These are phyloP conservation scores for Camelina neglecta DNA, from an alignment of 345 rosid species.

Conservation along the genomic window DNA sequence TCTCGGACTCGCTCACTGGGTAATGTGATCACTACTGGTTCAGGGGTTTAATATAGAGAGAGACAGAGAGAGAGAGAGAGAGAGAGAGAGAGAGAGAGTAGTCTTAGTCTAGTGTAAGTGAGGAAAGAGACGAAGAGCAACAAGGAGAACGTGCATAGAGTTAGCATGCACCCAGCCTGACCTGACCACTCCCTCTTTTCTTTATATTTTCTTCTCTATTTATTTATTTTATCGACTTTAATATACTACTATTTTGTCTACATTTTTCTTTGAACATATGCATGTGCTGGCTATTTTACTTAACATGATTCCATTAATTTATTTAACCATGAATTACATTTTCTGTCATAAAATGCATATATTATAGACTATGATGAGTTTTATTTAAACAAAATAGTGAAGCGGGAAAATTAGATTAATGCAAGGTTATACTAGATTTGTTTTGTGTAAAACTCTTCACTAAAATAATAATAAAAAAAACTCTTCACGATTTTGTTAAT, in stretches of 20 bases:
- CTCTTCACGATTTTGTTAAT: not conserved
- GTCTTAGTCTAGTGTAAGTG: not conserved
- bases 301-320: not conserved
- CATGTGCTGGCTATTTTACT: constrained; percentile 30
- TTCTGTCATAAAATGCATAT: not conserved
- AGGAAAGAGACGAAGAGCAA: constrained; percentile 28
- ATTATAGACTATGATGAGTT: not conserved
- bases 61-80: no score
- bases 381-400: not conserved
- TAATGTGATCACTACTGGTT: constrained; percentile 31
- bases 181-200: constrained; percentile 24
- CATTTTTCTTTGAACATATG: constrained; percentile 24
- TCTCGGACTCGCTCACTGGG: constrained; percentile 29
- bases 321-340: not conserved
- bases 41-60: constrained; percentile 23
- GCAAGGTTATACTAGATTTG: not conserved
- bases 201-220: not conserved
- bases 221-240: constrained; percentile 17
- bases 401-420: not conserved
- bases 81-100: no score
- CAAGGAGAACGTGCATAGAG: constrained; percentile 42
- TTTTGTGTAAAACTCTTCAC: not conserved
- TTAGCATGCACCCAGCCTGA: constrained; percentile 44
- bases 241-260: constrained; percentile 4
- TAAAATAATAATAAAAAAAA: not conserved